These are phyloP conservation scores for Chrysanthemum seticuspe DNA, from an alignment of 129 eudicot genomes.

Conservation along the genomic window DNA sequence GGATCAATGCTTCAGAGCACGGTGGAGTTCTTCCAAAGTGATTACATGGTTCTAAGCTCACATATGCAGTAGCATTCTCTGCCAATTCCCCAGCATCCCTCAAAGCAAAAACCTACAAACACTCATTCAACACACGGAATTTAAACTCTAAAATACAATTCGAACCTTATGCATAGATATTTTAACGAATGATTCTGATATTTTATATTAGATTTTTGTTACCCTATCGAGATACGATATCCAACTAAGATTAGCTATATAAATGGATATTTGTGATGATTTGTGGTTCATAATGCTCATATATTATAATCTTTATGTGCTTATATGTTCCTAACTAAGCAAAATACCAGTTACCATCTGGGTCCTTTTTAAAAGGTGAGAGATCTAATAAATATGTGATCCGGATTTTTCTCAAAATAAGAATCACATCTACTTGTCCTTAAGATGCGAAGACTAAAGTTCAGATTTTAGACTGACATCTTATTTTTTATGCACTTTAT, in stretches of 20 bases:
- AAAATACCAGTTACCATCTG: background rate
- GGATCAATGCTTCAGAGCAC: conserved; percentile 83
- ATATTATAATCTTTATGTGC: background rate
- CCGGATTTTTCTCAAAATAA: background rate
- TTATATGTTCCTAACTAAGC: conserved; percentile 1
- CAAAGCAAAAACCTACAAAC: conserved; percentile 81
- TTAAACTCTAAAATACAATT: conserved; percentile 16
- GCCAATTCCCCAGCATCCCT: conserved; percentile 95
- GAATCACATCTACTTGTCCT: background rate
- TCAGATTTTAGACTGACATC: too few species aligned
- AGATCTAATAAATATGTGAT: background rate
- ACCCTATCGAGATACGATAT: background rate
- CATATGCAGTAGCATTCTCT: conserved; percentile 87
- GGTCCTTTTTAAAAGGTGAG: background rate
- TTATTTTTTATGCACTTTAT: too few species aligned
- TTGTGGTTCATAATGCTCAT: background rate
- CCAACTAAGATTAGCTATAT: background rate
- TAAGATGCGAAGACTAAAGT: too few species aligned
- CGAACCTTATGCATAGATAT: conserved; percentile 11
- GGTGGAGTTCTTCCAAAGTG: conserved; percentile 99
- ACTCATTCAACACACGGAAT: conserved; percentile 7
- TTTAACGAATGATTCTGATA: conserved; percentile 15
- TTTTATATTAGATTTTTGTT: conserved; percentile 1
- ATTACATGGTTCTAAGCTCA: conserved; percentile 95
- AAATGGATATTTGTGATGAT: background rate